Evolutionary conservation across 345 rosid species (phyloP).

Genomic region (Eutrema japonicum): DNA sequence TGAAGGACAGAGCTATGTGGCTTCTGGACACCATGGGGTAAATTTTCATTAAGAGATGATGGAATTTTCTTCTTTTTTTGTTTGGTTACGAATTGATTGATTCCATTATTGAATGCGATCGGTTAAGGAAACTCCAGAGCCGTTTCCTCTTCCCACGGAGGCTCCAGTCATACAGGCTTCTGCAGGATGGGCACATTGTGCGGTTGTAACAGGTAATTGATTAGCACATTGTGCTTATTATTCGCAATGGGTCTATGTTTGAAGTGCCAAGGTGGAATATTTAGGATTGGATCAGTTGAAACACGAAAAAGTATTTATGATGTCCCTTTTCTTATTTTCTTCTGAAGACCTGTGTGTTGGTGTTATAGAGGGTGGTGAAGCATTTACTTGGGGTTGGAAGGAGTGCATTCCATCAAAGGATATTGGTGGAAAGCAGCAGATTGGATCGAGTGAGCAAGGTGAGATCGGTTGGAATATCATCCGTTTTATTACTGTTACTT

Average conservation of each 20-base stretch:
- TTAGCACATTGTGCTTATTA: no score
- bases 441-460: slow-evolving; percentile 58
- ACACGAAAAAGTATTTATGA: neutral
- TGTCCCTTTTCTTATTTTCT: neutral
- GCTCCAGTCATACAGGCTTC: slow-evolving; percentile 62
- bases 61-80: slow-evolving; percentile 19
- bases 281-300: neutral
- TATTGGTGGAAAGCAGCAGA: slow-evolving; percentile 50
- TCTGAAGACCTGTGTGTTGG: slow-evolving; percentile 12
- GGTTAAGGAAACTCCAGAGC: slow-evolving; percentile 77
- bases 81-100: slow-evolving; percentile 32
- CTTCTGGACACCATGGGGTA: slow-evolving; percentile 92
- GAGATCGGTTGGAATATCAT: slow-evolving; percentile 7
- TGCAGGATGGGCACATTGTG: slow-evolving; percentile 90
- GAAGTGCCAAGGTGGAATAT: neutral
- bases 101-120: slow-evolving; percentile 19
- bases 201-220: slow-evolving; percentile 60
- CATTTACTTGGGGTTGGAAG: slow-evolving; percentile 94
- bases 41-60: slow-evolving; percentile 32
- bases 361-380: slow-evolving; percentile 67
- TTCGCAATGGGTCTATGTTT: neutral
- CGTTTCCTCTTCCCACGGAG: slow-evolving; percentile 68
- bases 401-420: slow-evolving; percentile 81
- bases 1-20: slow-evolving; percentile 69
- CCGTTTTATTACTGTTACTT: neutral